phyloP scores from a whole-genome alignment of 1,139 yeast genomes.

The Citeromyces hawaiiensis region DNA sequence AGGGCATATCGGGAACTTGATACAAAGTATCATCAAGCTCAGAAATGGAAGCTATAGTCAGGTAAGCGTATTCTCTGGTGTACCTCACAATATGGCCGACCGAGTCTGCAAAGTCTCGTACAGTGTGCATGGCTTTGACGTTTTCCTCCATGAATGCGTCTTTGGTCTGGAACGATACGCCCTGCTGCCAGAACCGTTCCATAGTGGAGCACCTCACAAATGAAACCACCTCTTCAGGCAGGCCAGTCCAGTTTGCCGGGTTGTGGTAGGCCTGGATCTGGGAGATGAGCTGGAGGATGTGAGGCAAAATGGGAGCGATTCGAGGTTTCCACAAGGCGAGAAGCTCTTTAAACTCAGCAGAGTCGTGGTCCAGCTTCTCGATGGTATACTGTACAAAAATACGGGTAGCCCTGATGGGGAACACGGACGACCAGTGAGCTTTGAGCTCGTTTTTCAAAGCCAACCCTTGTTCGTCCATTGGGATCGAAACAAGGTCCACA shows the following conservation, averaged over 20 bases:
- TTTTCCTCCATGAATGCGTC: slow-evolving; percentile 93
- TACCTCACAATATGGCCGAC: slow-evolving; percentile 95
- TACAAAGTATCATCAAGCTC: slow-evolving; percentile 84
- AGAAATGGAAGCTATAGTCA: slow-evolving; percentile 81
- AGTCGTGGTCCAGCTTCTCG: slow-evolving; percentile 72
- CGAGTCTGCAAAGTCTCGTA: slow-evolving; percentile 94
- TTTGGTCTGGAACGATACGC: slow-evolving; percentile 85
- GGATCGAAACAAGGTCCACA: slow-evolving; percentile 61
- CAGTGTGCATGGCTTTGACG: slow-evolving; percentile 84
- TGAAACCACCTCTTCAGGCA: slow-evolving; percentile 82
- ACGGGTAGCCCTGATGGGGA: slow-evolving; percentile 92
- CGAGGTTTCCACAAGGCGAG: slow-evolving; percentile 85
- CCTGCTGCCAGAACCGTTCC: slow-evolving; percentile 98
- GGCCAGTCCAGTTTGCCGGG: slow-evolving; percentile 78
- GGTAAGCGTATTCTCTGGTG: slow-evolving; percentile 89
- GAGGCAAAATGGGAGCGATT: slow-evolving; percentile 83
- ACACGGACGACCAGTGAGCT: slow-evolving; percentile 86
- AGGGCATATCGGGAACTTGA: slow-evolving; percentile 73
- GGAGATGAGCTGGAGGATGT: slow-evolving; percentile 69
- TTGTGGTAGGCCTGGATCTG: slow-evolving; percentile 93
- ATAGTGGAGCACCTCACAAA: slow-evolving; percentile 80
- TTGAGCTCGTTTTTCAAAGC: slow-evolving; percentile 62
- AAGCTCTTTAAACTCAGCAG: slow-evolving; percentile 62
- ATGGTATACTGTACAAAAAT: slow-evolving; percentile 91
- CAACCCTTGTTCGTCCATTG: slow-evolving; percentile 88